Evolutionary conservation across 1,139 yeast genomes (phyloP), one percentile per base, ranked within the genome.

Genomic region (Geotrichum armillariae): DNA sequence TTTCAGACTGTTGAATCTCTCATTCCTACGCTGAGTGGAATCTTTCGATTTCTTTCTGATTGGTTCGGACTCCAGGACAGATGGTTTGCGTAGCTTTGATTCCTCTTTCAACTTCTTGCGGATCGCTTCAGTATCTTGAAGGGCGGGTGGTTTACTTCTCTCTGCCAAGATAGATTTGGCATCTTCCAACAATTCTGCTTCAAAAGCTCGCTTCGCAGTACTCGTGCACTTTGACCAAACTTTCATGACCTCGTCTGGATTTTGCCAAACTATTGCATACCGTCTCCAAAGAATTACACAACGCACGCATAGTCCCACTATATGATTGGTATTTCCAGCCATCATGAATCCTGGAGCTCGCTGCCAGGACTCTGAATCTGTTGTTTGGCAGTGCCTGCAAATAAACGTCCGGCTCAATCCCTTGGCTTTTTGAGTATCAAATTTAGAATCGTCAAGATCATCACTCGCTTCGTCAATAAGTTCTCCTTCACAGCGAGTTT

Each of bases 241-340:
- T 62, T 75, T 78, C 42, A 81, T 69, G 0, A 88, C 82, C 53
- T 85, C 93, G 21, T 71, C 63, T 0, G 96, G 96, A 43, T 80
- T 81, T 58, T 83, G 90, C 98, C 99, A 93, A n/a, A 75, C 74
- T 0, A 87, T 83, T 0, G 91, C 97, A 65, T 93, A 93, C 39
- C 94, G 72, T 64, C 96, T 75, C 99, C 99, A 93, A 37, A 93
- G 66, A 52, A 84, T 75, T 0, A 97, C 96, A 71, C 99, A 93
- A 49, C 98, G 74, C 43, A 78, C 70, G 65, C 99, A 93, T 16
- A 93, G 70, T 0, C 90, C 96, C 9, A 73, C 65, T 1, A 75
- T 55, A 2, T 67, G 66, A 22, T 64, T 62, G 5, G 62, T 63
- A 2, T 54, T 56, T 3, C 64, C 69, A 0, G 74, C 76, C 39